A percentile compares a stretch with the other conserved stretches of the same genome.
phyloP scores from a whole-genome alignment of 1,284 basidiomycete species.

The Wolfiporia cocos region DNA sequence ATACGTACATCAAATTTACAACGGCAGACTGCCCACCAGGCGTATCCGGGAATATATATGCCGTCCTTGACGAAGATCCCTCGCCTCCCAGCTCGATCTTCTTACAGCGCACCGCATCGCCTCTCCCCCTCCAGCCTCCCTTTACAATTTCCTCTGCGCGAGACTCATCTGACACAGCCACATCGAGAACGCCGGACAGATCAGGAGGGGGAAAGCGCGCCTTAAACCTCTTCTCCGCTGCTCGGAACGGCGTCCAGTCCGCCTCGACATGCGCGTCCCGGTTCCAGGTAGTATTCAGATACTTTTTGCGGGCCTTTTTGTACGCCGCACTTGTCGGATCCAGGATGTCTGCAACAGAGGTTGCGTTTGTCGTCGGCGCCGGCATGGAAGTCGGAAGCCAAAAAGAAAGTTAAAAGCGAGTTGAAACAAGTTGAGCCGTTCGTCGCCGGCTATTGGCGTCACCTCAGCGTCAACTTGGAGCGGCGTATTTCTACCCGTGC shows the following conservation, averaged over 20 bases:
- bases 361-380: slow-evolving; percentile 5
- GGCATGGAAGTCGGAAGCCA: slow-evolving; percentile 3
- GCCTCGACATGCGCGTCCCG: slow-evolving; percentile 35
- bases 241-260: slow-evolving; percentile 68
- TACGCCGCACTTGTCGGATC: slow-evolving; percentile 45
- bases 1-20: slow-evolving; percentile 17
- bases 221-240: slow-evolving; percentile 74
- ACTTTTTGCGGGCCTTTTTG: slow-evolving; percentile 58
- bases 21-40: slow-evolving; percentile 39
- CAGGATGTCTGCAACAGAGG: slow-evolving; percentile 18
- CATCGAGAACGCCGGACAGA: slow-evolving; percentile 60
- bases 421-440: no score
- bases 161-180: slow-evolving; percentile 39
- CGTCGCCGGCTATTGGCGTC: slow-evolving; percentile 6
- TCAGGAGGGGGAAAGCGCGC: slow-evolving; percentile 70
- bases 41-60: slow-evolving; percentile 46
- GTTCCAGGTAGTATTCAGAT: slow-evolving; percentile 55
- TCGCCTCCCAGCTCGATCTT: slow-evolving; percentile 21
- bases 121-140: slow-evolving; percentile 44
- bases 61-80: slow-evolving; percentile 20
- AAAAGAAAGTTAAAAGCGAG: background rate
- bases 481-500: background rate
- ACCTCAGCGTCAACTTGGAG: background rate
- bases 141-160: slow-evolving; percentile 34
- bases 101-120: slow-evolving; percentile 29